Evolutionary conservation across 1,284 basidiomycete genomes (phyloP).

Genomic region (Cutaneotrichosporon sp.): DNA sequence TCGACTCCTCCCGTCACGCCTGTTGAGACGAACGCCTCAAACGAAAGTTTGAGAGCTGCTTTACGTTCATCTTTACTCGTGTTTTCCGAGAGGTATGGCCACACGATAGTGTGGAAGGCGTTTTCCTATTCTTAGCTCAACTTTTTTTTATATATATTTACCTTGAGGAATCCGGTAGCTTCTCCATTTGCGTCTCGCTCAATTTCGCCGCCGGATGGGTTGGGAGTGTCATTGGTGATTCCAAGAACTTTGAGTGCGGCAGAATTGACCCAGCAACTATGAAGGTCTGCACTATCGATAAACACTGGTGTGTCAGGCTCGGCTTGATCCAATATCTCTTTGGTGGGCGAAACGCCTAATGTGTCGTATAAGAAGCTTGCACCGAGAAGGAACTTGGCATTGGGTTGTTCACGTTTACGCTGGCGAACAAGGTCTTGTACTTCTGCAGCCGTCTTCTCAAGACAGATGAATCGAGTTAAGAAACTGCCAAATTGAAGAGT

Average conservation of each 20-base stretch:
- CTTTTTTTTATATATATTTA: not conserved
- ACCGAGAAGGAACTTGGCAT: conserved; percentile 25
- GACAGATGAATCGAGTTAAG: conserved; percentile 22
- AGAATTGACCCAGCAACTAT: conserved; percentile 36
- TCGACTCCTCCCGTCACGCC: conserved; percentile 37
- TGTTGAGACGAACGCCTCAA: conserved; percentile 29
- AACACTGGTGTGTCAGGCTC: conserved; percentile 34
- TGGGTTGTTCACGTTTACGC: conserved; percentile 15
- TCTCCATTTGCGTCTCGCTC: conserved; percentile 31
- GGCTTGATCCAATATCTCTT: conserved; percentile 29
- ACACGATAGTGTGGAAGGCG: conserved; percentile 31
- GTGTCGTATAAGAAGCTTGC: conserved; percentile 30
- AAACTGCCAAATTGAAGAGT: conserved; percentile 32
- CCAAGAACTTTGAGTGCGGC: conserved; percentile 33
- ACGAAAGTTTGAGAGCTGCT: conserved; percentile 21
- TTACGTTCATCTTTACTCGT: conserved; percentile 26
- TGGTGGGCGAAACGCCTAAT: conserved; percentile 25
- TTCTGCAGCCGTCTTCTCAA: conserved; percentile 17
- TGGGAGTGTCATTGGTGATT: conserved; percentile 22
- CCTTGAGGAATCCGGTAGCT: conserved; percentile 28
- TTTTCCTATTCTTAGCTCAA: conserved; percentile 22
- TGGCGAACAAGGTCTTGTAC: conserved; percentile 25
- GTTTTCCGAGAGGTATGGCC: conserved; percentile 32
- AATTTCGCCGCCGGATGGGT: conserved; percentile 34
- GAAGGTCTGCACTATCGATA: conserved; percentile 40